Percentiles rank a stretch among this genome's conserved stretches.
phyloP scores from a whole-genome alignment of 139 green algal genomes.

The Trebouxia sp. region DNA sequence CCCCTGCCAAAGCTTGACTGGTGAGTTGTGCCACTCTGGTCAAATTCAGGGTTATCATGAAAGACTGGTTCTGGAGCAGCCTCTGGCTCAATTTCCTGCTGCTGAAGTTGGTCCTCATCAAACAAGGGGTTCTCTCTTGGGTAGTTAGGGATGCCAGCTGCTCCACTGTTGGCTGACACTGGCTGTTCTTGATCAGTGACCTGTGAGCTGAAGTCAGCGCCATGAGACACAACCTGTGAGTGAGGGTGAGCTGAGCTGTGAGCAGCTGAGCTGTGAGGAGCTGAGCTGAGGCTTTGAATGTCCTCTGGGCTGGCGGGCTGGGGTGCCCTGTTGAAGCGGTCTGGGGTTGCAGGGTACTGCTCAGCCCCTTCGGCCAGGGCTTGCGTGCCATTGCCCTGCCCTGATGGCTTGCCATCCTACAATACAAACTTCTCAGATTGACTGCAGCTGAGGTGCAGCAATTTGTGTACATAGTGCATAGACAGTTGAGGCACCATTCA shows the following conservation, averaged over 20 bases:
- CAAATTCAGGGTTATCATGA: conserved; percentile 3
- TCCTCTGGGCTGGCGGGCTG: conserved; percentile 5
- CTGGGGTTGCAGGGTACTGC: conserved; percentile 3
- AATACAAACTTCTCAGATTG: no score
- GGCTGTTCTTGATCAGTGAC: background rate
- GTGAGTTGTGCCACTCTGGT: background rate
- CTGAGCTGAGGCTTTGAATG: background rate
- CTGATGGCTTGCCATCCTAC: background rate
- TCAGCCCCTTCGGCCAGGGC: background rate
- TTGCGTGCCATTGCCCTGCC: conserved; percentile 3
- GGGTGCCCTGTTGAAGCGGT: background rate
- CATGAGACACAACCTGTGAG: background rate
- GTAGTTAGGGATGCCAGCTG: conserved; percentile 10
- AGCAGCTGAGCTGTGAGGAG: background rate
- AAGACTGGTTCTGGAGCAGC: background rate
- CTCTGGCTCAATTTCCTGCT: conserved; percentile 1
- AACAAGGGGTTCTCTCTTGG: conserved; percentile 17
- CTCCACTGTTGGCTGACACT: background rate
- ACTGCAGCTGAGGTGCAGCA: no score
- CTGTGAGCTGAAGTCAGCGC: background rate
- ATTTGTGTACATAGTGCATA: no score
- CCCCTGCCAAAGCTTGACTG: background rate
- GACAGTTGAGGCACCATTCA: no score
- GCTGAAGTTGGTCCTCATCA: background rate
- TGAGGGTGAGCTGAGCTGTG: background rate